Evolutionary conservation across 257 asterid genomes (phyloP).

Genomic region (Euphrasia confusa): DNA sequence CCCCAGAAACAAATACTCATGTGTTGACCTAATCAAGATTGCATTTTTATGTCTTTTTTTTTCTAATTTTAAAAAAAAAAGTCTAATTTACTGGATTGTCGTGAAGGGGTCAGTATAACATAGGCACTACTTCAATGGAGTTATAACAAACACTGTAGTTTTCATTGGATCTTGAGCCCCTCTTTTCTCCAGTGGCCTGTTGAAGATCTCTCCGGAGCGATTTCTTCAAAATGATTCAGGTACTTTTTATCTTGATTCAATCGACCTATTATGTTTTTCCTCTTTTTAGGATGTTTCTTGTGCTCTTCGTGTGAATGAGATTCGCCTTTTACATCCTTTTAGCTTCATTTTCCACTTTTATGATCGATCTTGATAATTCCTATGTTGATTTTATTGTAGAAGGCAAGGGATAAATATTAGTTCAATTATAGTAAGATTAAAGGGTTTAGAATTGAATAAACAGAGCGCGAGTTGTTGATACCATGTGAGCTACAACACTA

Average conservation of each 20-base stretch:
- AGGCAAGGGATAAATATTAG: too few relatives aligned
- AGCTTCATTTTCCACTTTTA: neutral
- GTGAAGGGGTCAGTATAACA: constrained; percentile 16
- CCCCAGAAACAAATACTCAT: constrained; percentile 2
- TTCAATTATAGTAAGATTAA: too few relatives aligned
- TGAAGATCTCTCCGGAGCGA: constrained; percentile 7
- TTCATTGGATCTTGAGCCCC: constrained; percentile 21
- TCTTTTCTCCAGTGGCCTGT: constrained; percentile 22
- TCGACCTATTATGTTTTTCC: neutral
- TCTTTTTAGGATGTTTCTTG: neutral
- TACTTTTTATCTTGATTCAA: neutral
- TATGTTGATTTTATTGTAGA: neutral
- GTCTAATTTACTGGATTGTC: constrained; percentile 17
- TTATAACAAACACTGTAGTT: constrained; percentile 13
- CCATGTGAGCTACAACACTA: too few relatives aligned
- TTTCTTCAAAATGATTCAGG: constrained; percentile 33
- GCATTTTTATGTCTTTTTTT: constrained; percentile 21
- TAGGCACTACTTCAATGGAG: constrained; percentile 23
- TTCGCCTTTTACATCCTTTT: neutral
- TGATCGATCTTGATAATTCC: too few relatives aligned
- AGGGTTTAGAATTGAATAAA: neutral
- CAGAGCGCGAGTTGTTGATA: neutral
- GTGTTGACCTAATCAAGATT: constrained; percentile 9
- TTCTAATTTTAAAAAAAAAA: neutral
- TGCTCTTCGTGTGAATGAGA: neutral